Evolutionary conservation across 768 basidiomycete species (phyloP), one percentile per base, ranked within the genome.

Genomic region (Mycena capillaripes): DNA sequence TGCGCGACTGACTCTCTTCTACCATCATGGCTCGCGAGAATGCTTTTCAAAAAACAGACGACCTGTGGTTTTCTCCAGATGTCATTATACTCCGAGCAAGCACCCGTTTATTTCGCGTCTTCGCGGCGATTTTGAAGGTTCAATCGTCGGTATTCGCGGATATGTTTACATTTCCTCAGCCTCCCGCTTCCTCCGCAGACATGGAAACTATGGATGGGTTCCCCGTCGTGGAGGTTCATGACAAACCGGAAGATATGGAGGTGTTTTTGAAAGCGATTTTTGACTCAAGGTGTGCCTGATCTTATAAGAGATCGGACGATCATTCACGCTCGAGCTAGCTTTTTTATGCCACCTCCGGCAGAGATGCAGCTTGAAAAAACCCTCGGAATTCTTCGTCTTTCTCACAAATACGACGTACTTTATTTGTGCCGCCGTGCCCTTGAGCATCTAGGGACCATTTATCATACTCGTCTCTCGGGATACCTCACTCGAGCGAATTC

Each of bases 51-150:
- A 21, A 23, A 25, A 36, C 27, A n/a, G 60, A 62, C 4, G 11
- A 19, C 3, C 23, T 63, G 23, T 63, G 62, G 62, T 63, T 63
- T 48, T 50, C 62, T 17, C n/a, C 62, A n/a, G 46, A 63, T 36
- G 30, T 63, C 4, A 34, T 50, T 5, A 25, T 63, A 14, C 32
- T 63, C 6, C 62, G 62, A 0, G 62, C 62, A 3, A 10, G 21
- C 5, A 12, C 27, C 30, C 62, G 48, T 29, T 34, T 34, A 0
- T 63, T 52, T n/a, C 44, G 48, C 7, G 62, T 63, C 7, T 63
- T 63, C 14, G 48, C n/a, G 3, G 62, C 30, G 14, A 50, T 63
- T 25, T 23, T 63, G 29, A 50, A 63, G 32, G 30, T 9, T n/a
- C n/a, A 48, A 9, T 52, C 44, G 21, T 52, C 62, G 1, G 62